phyloP scores from a whole-genome alignment of 2,329 filamentous ascomycete genomes.

The Cercospora sp. region DNA sequence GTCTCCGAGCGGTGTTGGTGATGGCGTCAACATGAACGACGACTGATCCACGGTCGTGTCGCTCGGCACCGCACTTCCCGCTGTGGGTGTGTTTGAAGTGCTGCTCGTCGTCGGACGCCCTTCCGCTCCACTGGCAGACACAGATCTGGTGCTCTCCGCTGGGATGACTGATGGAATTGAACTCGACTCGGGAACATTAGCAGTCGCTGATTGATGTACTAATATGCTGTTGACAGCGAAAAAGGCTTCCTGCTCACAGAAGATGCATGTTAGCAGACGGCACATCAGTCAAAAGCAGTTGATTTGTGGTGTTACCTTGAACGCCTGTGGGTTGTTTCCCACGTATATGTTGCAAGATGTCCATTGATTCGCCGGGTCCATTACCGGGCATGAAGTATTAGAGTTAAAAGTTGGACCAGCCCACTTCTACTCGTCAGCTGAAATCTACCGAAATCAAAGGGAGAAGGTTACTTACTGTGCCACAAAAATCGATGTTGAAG shows the following conservation, averaged over 20 bases:
- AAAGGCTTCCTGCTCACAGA: constrained; percentile 34
- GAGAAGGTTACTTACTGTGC: constrained; percentile 24
- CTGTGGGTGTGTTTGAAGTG: neutral
- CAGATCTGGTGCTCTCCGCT: constrained; percentile 23
- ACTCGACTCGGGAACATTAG: constrained; percentile 18
- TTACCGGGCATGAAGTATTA: constrained; percentile 30
- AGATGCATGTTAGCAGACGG: neutral
- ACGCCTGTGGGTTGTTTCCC: constrained; percentile 26
- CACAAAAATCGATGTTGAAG: constrained; percentile 43
- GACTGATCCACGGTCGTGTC: neutral
- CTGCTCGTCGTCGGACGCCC: constrained; percentile 22
- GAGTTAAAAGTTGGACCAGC: constrained; percentile 35
- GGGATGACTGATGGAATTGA: constrained; percentile 24
- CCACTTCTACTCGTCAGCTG: constrained; percentile 22
- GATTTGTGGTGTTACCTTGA: constrained; percentile 22
- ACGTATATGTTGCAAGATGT: constrained; percentile 35
- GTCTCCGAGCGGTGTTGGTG: neutral
- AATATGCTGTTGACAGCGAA: constrained; percentile 44
- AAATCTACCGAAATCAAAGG: neutral
- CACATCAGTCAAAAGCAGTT: neutral
- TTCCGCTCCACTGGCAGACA: constrained; percentile 23
- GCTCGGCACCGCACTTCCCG: neutral
- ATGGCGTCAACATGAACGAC: neutral
- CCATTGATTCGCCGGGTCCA: constrained; percentile 33
- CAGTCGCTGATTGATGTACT: constrained; percentile 36